Conservation (phyloP, 352 stramenopile species). For the Phytophthora tentaculata region DNA sequence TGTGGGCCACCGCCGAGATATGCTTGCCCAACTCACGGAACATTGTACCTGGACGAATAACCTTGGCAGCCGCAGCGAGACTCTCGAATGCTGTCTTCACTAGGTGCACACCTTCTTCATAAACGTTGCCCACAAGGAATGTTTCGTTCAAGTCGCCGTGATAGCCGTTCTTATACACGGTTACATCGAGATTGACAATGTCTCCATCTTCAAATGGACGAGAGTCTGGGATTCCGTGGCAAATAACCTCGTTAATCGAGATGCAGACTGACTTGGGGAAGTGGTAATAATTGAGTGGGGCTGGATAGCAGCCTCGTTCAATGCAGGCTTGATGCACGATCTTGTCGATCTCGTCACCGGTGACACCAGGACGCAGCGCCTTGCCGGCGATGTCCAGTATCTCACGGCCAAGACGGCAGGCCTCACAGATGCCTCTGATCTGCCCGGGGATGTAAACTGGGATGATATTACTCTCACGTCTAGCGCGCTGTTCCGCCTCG, state of each 20-base stretch:
- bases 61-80: conserved; percentile 75
- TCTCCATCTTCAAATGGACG: conserved; percentile 94
- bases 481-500: conserved; percentile 61
- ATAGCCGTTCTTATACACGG: conserved; percentile 96
- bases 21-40: conserved; percentile 95
- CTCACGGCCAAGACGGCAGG: conserved; percentile 88
- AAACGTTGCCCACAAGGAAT: conserved; percentile 96
- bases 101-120: conserved; percentile 90
- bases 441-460: conserved; percentile 93
- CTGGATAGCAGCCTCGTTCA: conserved; percentile 94
- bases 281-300: conserved; percentile 97
- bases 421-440: conserved; percentile 93
- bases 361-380: conserved; percentile 89
- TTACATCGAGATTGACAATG: conserved; percentile 99
- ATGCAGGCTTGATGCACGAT: conserved; percentile 94
- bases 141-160: conserved; percentile 99
- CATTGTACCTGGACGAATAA: conserved; percentile 95
- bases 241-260: conserved; percentile 96
- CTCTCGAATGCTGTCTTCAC: conserved; percentile 96
- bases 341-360: conserved; percentile 97
- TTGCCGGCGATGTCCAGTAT: conserved; percentile 96
- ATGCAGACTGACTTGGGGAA: conserved; percentile 95
- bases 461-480: conserved; percentile 68
- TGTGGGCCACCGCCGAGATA: conserved; percentile 90
- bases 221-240: conserved; percentile 97